Evolutionary conservation across 768 basidiomycete genomes (phyloP).

Genomic region (Trichaptum fuscoviolaceum): DNA sequence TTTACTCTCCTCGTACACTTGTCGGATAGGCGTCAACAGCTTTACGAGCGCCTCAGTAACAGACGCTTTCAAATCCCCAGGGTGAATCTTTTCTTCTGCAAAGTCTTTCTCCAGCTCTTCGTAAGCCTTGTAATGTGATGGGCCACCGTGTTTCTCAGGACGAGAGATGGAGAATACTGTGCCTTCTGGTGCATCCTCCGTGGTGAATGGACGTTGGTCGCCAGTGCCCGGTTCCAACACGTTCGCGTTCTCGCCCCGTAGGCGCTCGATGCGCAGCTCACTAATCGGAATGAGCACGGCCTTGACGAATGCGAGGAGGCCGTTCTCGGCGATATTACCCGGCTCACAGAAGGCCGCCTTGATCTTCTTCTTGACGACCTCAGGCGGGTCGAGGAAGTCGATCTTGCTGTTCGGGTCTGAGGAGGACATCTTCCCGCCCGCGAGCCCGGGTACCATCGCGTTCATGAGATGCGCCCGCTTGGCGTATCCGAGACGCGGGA

Average conservation of each 20-base stretch:
- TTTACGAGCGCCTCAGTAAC: conserved; percentile 70
- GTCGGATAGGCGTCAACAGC: conserved; percentile 76
- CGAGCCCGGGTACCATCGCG: conserved; percentile 91
- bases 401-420: conserved; percentile 98
- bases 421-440: conserved; percentile 96
- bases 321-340: conserved; percentile 84
- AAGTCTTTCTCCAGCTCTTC: conserved; percentile 70
- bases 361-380: conserved; percentile 82
- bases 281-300: conserved; percentile 88
- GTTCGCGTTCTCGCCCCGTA: conserved; percentile 38
- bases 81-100: conserved; percentile 71
- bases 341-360: conserved; percentile 93
- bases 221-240: conserved; percentile 42
- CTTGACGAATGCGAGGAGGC: conserved; percentile 76
- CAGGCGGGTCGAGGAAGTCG: conserved; percentile 89
- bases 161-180: conserved; percentile 77
- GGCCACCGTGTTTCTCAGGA: conserved; percentile 69
- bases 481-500: conserved; percentile 86
- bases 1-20: conserved; percentile 66
- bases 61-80: conserved; percentile 80
- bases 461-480: conserved; percentile 99
- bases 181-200: conserved; percentile 68
- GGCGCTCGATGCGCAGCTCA: conserved; percentile 61
- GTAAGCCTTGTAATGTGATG: conserved; percentile 66
- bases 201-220: conserved; percentile 58